Evolutionary conservation across 495 filamentous ascomycete genomes (phyloP), one percentile per base, ranked within the genome.

Genomic region (Halenospora varia): DNA sequence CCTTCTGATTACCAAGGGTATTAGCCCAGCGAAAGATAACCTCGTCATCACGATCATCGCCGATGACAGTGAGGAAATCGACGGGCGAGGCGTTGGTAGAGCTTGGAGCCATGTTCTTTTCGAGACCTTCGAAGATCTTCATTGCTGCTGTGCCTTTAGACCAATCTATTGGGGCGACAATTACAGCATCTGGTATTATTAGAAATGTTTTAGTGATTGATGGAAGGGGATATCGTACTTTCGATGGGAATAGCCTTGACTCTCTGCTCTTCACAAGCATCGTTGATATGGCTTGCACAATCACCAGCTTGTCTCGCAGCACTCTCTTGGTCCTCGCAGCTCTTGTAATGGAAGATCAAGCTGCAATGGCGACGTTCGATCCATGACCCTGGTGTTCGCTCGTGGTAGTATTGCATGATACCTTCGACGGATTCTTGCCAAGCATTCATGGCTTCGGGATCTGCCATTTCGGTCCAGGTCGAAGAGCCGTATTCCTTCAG

Each of bases 11-110:
- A 20, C 74, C 75, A 24, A 96, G 71, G 26, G 83, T 77, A 70
- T 96, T 96, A 24, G 92, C 92, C 92, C 92, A 97, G 29, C 86
- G 88, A 76, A 92, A 97, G 20, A 96, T 85, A 47, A 89, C 85
- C 67, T 96, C 92, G 62, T 97, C 92, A 56, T 96, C 92, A 6
- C 92, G 88, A 44, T 89, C 88, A 66, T 96, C 90, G 39, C 92
- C 92, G 46, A 89, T 78, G 8, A 94, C 89, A 69, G 96, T 81
- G 42, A 97, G 69, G 70, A 96, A 96, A 64, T 95, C 89, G 10
- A 78, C 73, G 0, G 84, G 82, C n/a, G 70, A 65, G n/a, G 59
- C 70, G 67, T 75, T 61, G 6, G 60, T 51, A 26, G 76, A 68
- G 10, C 70, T 70, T 0, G 68, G 57, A 0, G 74, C 59, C 56